A percentile compares a stretch with the other conserved stretches of the same genome.
Conservation (phyloP, 306 rosid genomes). For the Prunus mira region DNA sequence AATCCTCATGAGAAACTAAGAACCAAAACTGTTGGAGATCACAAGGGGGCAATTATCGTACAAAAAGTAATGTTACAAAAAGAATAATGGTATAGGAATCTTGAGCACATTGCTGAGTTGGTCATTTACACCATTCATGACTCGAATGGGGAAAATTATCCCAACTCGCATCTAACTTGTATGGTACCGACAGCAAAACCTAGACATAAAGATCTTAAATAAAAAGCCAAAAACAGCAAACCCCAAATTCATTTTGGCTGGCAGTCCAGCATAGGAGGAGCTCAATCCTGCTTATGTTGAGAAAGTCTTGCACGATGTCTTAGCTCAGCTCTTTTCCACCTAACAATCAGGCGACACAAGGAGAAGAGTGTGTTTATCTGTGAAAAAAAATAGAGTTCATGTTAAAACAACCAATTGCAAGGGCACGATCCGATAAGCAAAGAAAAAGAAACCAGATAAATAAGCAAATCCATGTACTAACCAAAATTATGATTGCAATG, state of each 20-base stretch:
- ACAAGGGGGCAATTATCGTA: neutral
- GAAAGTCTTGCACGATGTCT: conserved; percentile 80
- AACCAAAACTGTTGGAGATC: neutral
- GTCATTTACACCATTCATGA: conserved; percentile 12
- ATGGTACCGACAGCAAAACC: neutral
- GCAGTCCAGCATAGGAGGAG: conserved; percentile 7
- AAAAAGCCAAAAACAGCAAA: neutral
- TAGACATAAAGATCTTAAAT: neutral
- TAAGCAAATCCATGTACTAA: conserved; percentile 32
- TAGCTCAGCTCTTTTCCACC: conserved; percentile 95
- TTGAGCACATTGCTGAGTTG: neutral
- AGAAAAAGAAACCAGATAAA: neutral
- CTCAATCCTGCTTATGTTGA: conserved; percentile 67
- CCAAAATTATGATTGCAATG: conserved; percentile 84
- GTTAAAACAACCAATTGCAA: conserved; percentile 7
- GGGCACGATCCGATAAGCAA: neutral
- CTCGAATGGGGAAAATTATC: neutral
- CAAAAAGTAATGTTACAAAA: neutral
- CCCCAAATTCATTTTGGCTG: neutral
- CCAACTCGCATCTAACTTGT: neutral
- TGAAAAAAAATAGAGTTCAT: conserved; percentile 23
- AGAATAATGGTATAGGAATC: neutral
- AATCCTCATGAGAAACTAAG: neutral
- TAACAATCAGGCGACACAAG: conserved; percentile 71
- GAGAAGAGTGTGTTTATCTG: conserved; percentile 92